Conservation (phyloP, 768 basidiomycete species). For the Phanerochaete sordida region DNA sequence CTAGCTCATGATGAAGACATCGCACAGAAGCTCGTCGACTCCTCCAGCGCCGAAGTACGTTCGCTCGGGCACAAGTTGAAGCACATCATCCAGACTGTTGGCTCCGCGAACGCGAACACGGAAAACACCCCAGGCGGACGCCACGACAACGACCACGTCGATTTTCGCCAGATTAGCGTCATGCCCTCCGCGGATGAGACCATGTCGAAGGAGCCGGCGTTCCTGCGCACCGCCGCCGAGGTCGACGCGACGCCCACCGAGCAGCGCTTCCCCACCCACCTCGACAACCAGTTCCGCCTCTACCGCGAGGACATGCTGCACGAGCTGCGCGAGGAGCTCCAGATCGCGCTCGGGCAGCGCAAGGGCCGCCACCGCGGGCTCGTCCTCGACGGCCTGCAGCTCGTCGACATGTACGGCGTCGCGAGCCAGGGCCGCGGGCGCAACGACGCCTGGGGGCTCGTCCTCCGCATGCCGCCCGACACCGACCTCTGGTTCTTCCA, state of each 20-base stretch:
- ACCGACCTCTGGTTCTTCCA: slow-evolving; percentile 19
- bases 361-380: slow-evolving; percentile 37
- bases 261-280: slow-evolving; percentile 41
- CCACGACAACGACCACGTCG: slow-evolving; percentile 64
- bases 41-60: slow-evolving; percentile 21
- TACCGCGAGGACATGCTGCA: slow-evolving; percentile 61
- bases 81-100: slow-evolving; percentile 31
- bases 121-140: slow-evolving; percentile 53
- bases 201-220: slow-evolving; percentile 39
- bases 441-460: slow-evolving; percentile 28
- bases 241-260: slow-evolving; percentile 38
- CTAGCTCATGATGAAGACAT: slow-evolving; percentile 32
- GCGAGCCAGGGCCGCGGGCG: slow-evolving; percentile 23
- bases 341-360: slow-evolving; percentile 36
- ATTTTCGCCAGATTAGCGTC: slow-evolving; percentile 61
- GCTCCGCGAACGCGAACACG: slow-evolving; percentile 17
- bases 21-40: slow-evolving; percentile 24
- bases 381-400: slow-evolving; percentile 33
- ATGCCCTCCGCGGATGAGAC: slow-evolving; percentile 63
- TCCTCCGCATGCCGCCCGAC: slow-evolving; percentile 29
- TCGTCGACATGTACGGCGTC: slow-evolving; percentile 34
- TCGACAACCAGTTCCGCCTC: slow-evolving; percentile 67
- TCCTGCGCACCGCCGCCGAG: slow-evolving; percentile 41
- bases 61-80: slow-evolving; percentile 37
- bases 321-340: slow-evolving; percentile 55